Evolutionary conservation across 2,329 filamentous ascomycete species (phyloP), one percentile per base, ranked within the genome.

Genomic region (Magnaporthiopsis incrustans): DNA sequence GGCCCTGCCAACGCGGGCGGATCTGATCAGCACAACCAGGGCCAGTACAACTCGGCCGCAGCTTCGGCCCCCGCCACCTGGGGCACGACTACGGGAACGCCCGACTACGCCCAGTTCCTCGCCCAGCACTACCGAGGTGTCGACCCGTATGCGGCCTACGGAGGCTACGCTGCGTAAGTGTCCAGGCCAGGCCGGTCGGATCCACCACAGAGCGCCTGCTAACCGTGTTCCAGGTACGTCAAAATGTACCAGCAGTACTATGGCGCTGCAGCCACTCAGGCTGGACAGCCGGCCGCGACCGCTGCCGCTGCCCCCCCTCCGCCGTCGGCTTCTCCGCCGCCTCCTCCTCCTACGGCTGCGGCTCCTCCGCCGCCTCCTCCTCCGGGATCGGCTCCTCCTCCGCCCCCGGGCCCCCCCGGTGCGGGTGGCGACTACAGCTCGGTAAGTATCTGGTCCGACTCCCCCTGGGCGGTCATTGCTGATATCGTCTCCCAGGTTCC

Each of bases 191-290:
- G n/a, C n/a, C n/a, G n/a, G n/a, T n/a, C n/a, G n/a, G n/a, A n/a
- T n/a, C n/a, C n/a, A n/a, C n/a, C n/a, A n/a, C n/a, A n/a, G n/a
- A n/a, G n/a, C n/a, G n/a, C 25, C 15, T 3, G 25, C 56, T 63
- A 44, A 58, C 56, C 4, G 22, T 32, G 15, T 14, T 59, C 3
- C 26, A 63, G 62, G n/a, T 63, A 63, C 38, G 25, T 63, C 6
- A 32, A 58, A 63, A 44, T 63, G 62, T 63, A 63, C 22, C 62
- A 63, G 56, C 62, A 63, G 33, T 63, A 63, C 33, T 63, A 63
- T n/a, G 44, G 44, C 18, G 44, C 22, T n/a, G 44, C 44, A 22
- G 58, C 58, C 12, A 18, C 50, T 38, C 53, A 62, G 33, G 32
- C 61, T 35, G 53, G 44, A 22, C 61, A 59, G 56, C 61, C 57